Base-by-base conservation (phyloP, 352 stramenopile species). In the Globisporangium irregulare region DNA sequence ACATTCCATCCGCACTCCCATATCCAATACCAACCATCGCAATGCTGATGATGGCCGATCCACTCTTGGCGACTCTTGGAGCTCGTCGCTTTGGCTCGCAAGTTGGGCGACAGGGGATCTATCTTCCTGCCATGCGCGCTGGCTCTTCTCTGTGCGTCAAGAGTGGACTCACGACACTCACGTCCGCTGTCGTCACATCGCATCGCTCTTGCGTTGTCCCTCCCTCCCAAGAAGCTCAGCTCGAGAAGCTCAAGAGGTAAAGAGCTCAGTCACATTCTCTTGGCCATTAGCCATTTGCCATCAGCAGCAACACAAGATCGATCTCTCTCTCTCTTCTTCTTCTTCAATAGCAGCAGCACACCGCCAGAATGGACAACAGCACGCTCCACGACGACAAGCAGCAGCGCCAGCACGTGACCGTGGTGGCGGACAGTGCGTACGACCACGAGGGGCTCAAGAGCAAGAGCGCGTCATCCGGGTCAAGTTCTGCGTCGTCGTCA, bases 321-420 rank as follows among this genome's bases (percentile, higher is more conserved):
- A 50, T n/a, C 41, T 9, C 18, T 24, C 58, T 36, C 1, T 53
- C 38, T n/a, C 32, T 8, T 10, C 24, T 20, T 27, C 20, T 9
- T 20, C 58, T n/a, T 25, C 22, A 51, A 22, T 14, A 51, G 4
- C 5, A n/a, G 41, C 6, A 51, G 18, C 43, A 15, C n/a, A 32
- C 22, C 25, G 25, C 8, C 32, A 32, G 20, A 20, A 70, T 70
- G 65, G 65, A 70, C 65, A 66, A 65, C 65, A 70, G 57, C 58
- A 66, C 56, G 32, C 43, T 70, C 22, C n/a, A 25, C 32, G 65
- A 70, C 65, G 22, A 24, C 25, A 57, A 61, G 56, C 59, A 66
- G 46, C 59, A 62, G 20, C 38, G 38, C 46, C 43, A 63, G 43
- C 43, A 51, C 43, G 43, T 51, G 43, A 24, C 5, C 29, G 25